Evolutionary conservation across 1,284 basidiomycete species (phyloP), one percentile per base, ranked within the genome.

Genomic region (Cryptococcus maquisensis): DNA sequence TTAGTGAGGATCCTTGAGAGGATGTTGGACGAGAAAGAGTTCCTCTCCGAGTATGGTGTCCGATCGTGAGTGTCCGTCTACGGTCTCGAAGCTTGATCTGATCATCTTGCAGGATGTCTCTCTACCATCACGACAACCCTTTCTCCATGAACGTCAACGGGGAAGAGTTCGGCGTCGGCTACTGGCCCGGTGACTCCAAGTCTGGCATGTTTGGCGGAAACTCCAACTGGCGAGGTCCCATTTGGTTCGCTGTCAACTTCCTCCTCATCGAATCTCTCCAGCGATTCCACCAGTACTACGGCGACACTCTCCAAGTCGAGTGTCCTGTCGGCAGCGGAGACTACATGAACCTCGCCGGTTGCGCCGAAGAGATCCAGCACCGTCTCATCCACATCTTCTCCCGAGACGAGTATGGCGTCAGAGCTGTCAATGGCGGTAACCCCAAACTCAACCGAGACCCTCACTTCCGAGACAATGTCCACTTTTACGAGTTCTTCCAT

Each of bases 201-300:
- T 93, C 90, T 35, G 93, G 92, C 55, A 98, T 98, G 95, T 98
- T 98, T 74, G 95, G 96, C 52, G 94, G 94, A 32, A 98, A 98
- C 76, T 93, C 90, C 20, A 97, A 98, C 74, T 96, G 94, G 94
- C 82, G 94, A 71, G 81, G 81, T n/a, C 81, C 81, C n/a, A 80
- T 82, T 64, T 82, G 94, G 95, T 83, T 97, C 47, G 91, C 94
- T 4, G 90, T 91, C 58, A 97, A 95, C 77, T 96, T 96, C 79
- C 73, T 98, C 55, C 81, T 97, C 55, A 91, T 92, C 45, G 71
- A 72, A 55, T 68, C 78, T 90, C 86, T 98, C 54, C 95, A 98
- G 77, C 82, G 95, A 28, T 98, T 98, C 82, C 89, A 98, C 77
- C 93, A 97, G 73, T 96, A 93, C 77, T 95, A 94, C 66, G 93